Evolutionary conservation across 352 stramenopile genomes (phyloP).

Genomic region (Pythium utonaiense): DNA sequence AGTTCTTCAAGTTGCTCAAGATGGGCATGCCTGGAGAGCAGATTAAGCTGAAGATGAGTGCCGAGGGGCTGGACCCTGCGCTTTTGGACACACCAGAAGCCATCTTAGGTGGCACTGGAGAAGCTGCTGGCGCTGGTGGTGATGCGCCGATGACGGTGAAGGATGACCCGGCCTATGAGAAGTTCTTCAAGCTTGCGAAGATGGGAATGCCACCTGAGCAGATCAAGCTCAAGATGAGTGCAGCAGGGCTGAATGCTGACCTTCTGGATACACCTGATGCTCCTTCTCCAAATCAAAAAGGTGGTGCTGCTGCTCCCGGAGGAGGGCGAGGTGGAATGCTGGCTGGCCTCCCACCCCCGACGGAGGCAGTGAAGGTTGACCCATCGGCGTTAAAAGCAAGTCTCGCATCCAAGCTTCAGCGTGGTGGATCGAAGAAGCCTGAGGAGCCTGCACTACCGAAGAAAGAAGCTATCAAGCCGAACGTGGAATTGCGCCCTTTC

Average conservation of each 20-base stretch:
- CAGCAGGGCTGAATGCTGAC: conserved; percentile 63
- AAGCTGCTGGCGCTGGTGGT: conserved; percentile 4
- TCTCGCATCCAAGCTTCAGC: conserved; percentile 46
- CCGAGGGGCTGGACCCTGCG: conserved; percentile 88
- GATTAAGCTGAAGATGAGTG: conserved; percentile 94
- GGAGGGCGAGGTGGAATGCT: conserved; percentile 30
- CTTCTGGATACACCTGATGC: conserved; percentile 68
- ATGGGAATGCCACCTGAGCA: conserved; percentile 88
- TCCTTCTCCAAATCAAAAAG: conserved; percentile 64
- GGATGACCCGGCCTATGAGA: conserved; percentile 90
- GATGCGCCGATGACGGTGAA: conserved; percentile 71
- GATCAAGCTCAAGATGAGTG: conserved; percentile 91
- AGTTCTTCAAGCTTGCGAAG: conserved; percentile 95
- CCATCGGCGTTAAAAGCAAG: conserved; percentile 58
- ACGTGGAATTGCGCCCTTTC: conserved; percentile 81
- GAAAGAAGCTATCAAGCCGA: conserved; percentile 83
- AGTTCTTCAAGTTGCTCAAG: conserved; percentile 97
- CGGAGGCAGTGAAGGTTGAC: conserved; percentile 69
- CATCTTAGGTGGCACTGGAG: conserved; percentile 57
- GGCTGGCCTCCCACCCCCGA: conserved; percentile 51
- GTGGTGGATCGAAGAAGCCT: conserved; percentile 42
- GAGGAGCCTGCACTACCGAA: conserved; percentile 79
- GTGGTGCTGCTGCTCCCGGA: conserved; percentile 9
- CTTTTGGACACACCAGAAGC: conserved; percentile 89
- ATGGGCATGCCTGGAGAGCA: conserved; percentile 93